Evolutionary conservation across 1,284 basidiomycete genomes (phyloP).

Genomic region (Wolfiporia cocos): DNA sequence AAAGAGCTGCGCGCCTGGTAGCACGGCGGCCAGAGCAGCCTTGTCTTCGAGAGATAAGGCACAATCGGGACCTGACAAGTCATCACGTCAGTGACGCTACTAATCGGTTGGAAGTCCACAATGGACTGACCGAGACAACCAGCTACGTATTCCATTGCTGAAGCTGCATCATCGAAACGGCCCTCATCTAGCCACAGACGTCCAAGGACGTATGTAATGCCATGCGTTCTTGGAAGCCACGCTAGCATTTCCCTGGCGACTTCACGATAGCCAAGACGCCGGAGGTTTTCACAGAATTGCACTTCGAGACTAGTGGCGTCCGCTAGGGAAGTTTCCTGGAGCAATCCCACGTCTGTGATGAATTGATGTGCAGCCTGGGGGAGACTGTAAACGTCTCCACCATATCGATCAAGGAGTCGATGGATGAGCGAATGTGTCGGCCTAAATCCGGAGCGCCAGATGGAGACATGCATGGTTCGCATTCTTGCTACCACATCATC

Average conservation of each 20-base stretch:
- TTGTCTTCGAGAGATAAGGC: conserved; percentile 54
- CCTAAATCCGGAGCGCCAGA: conserved; percentile 37
- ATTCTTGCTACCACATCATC: conserved; percentile 64
- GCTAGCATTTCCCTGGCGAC: conserved; percentile 60
- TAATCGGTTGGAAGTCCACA: not conserved
- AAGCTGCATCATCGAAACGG: conserved; percentile 68
- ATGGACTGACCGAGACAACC: conserved; percentile 65
- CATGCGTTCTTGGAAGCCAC: conserved; percentile 74
- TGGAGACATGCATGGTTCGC: conserved; percentile 67
- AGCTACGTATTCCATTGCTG: conserved; percentile 69
- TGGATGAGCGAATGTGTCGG: conserved; percentile 69
- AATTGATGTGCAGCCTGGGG: conserved; percentile 61
- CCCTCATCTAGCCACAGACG: conserved; percentile 67
- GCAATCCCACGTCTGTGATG: conserved; percentile 57
- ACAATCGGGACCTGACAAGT: conserved; percentile 41
- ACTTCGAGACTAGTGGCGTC: conserved; percentile 64
- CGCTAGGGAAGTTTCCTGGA: conserved; percentile 58
- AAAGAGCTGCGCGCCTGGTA: conserved; percentile 53
- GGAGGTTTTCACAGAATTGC: conserved; percentile 63
- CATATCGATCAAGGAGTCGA: conserved; percentile 52
- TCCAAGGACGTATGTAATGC: conserved; percentile 68
- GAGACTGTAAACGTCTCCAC: conserved; percentile 35
- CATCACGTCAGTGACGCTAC: conserved; percentile 5
- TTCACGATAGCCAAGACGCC: conserved; percentile 58
- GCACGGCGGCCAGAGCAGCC: conserved; percentile 53